Conservation (phyloP, 345 rosid species). For the Eucalyptus leucophloia region DNA sequence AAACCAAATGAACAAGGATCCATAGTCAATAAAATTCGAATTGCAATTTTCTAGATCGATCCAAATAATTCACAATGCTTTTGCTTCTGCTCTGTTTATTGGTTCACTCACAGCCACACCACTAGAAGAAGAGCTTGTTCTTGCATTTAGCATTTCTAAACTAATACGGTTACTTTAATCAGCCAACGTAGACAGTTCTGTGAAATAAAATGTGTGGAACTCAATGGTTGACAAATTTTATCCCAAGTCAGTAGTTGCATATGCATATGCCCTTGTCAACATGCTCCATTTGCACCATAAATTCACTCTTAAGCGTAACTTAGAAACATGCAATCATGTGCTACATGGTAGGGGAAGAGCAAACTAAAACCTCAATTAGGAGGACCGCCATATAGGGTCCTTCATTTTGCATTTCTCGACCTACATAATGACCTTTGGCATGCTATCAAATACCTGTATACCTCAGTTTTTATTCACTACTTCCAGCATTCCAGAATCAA, state of each 20-base stretch:
- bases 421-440: neutral
- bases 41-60: no score
- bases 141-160: neutral
- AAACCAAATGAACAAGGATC: neutral
- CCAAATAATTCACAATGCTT: neutral
- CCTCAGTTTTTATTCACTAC: neutral
- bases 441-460: neutral
- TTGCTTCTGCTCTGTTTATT: neutral
- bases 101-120: neutral
- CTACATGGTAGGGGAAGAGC: no score
- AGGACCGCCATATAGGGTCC: no score
- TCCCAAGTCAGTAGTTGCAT: no score
- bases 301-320: no score
- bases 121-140: neutral
- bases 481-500: neutral
- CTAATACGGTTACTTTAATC: accelerated
- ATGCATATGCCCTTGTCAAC: no score
- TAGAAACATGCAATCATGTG: no score
- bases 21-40: neutral
- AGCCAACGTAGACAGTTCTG: accelerated
- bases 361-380: no score
- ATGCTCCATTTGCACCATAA: no score
- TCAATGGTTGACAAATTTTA: neutral
- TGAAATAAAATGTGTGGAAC: neutral
- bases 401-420: no score